Conservation (phyloP, 768 basidiomycete genomes). For the Xerocomus spinulosus region DNA sequence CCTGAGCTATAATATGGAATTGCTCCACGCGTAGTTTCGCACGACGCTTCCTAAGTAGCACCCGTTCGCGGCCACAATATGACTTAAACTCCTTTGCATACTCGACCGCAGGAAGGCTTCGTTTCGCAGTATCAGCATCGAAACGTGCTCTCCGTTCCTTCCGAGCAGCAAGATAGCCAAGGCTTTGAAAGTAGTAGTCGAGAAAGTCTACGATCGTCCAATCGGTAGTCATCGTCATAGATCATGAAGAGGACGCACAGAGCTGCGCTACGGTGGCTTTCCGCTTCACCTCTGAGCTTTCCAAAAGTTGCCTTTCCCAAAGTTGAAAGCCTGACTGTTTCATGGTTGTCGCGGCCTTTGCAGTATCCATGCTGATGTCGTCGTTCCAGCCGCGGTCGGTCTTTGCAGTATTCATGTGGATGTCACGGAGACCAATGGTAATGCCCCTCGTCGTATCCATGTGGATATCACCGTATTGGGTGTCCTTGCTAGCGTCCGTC, state of each 20-base stretch:
- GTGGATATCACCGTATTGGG: slow-evolving; percentile 53
- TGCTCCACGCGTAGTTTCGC: slow-evolving; percentile 91
- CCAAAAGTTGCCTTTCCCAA: slow-evolving; percentile 84
- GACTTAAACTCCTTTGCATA: slow-evolving; percentile 82
- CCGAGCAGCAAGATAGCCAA: slow-evolving; percentile 83
- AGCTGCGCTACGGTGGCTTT: slow-evolving; percentile 97
- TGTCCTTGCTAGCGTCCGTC: slow-evolving; percentile 14
- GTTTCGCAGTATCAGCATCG: slow-evolving; percentile 72
- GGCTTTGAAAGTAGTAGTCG: slow-evolving; percentile 95
- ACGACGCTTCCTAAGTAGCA: slow-evolving; percentile 84
- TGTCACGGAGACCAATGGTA: slow-evolving; percentile 42
- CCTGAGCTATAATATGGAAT: slow-evolving; percentile 98
- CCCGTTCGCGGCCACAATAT: slow-evolving; percentile 91
- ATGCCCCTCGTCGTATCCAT: slow-evolving; percentile 77
- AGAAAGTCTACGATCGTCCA: slow-evolving; percentile 66
- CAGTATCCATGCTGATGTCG: slow-evolving; percentile 64
- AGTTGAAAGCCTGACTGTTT: slow-evolving; percentile 52
- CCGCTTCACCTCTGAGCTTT: slow-evolving; percentile 83
- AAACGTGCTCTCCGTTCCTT: slow-evolving; percentile 82
- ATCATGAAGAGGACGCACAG: slow-evolving; percentile 50
- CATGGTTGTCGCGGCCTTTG: slow-evolving; percentile 41
- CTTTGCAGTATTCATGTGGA: slow-evolving; percentile 66
- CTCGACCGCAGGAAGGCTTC: slow-evolving; percentile 52
- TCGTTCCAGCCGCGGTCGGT: slow-evolving; percentile 38
- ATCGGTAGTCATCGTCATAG: slow-evolving; percentile 8